These are phyloP conservation scores for Pythium chondricola DNA, from an alignment of 352 stramenopile species.

Conservation along the genomic window DNA sequence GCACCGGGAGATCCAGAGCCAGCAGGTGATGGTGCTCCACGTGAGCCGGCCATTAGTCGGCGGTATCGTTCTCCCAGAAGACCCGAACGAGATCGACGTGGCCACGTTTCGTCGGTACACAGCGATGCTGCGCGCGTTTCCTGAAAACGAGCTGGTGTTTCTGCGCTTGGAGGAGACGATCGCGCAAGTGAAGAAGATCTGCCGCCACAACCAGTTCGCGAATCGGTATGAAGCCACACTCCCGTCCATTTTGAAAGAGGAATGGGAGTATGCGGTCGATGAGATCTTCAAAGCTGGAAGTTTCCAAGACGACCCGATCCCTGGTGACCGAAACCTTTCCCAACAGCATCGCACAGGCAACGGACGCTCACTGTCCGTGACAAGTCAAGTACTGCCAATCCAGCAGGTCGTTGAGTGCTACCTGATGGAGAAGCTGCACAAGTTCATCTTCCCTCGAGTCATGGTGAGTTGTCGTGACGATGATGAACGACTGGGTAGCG, in stretches of 20 bases:
- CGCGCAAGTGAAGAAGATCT: conserved; percentile 53
- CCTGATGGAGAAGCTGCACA: conserved; percentile 66
- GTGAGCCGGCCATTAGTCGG: conserved; percentile 62
- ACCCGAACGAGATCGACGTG: conserved; percentile 68
- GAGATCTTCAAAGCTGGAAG: conserved; percentile 41
- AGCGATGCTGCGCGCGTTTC: conserved; percentile 67
- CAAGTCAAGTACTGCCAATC: conserved; percentile 52
- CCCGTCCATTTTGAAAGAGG: conserved; percentile 34
- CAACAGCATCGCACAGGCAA: too few relatives aligned
- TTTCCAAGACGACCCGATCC: conserved; percentile 40
- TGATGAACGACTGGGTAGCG: conserved; percentile 33
- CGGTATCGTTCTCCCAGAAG: conserved; percentile 55
- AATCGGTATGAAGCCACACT: conserved; percentile 40
- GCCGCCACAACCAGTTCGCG: conserved; percentile 34
- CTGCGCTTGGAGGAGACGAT: conserved; percentile 59
- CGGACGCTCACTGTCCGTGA: too few relatives aligned
- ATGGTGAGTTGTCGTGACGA: conserved; percentile 38
- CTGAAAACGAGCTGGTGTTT: conserved; percentile 72
- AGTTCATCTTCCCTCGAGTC: conserved; percentile 41
- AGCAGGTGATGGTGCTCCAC: conserved; percentile 61
- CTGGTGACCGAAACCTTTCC: conserved; percentile 4
- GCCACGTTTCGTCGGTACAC: conserved; percentile 68
- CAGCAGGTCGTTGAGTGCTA: conserved; percentile 80
- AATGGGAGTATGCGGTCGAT: conserved; percentile 53
- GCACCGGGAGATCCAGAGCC: conserved; percentile 37